These are phyloP conservation scores for Candida boleticola DNA, from an alignment of 805 yeast species.

Conservation along the genomic window DNA sequence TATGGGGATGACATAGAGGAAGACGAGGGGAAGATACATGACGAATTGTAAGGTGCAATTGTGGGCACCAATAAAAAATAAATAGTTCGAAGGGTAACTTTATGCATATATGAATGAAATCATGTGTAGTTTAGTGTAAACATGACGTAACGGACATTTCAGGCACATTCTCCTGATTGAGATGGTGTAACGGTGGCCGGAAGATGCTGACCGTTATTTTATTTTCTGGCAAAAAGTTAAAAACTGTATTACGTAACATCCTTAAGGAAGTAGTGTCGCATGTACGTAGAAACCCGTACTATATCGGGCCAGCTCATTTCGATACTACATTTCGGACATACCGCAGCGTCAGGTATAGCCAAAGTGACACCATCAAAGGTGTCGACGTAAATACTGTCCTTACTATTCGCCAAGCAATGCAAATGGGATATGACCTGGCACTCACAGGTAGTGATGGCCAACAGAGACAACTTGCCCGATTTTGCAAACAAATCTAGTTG, in stretches of 20 bases:
- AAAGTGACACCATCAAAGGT: not conserved
- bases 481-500: slow-evolving; percentile 4
- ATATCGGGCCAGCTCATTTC: slow-evolving; percentile 17
- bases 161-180: no score
- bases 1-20: slow-evolving; percentile 7
- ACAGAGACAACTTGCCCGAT: slow-evolving; percentile 22
- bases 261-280: slow-evolving; percentile 17
- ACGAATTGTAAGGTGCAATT: slow-evolving; percentile 23
- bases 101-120: no score
- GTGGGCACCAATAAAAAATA: no score
- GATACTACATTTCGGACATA: slow-evolving; percentile 17
- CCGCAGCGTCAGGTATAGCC: slow-evolving; percentile 5
- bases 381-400: not conserved
- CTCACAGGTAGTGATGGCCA: slow-evolving; percentile 16
- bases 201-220: no score
- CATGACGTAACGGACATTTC: no score
- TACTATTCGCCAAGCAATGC: slow-evolving; percentile 31
- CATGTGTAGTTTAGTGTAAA: no score
- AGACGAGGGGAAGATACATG: slow-evolving; percentile 15
- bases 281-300: slow-evolving; percentile 18
- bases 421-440: slow-evolving; percentile 39
- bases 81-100: no score
- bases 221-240: no score
- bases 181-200: no score
- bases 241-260: no score